phyloP scores from a whole-genome alignment of 306 rosid genomes.

The Trifolium subterraneum region DNA sequence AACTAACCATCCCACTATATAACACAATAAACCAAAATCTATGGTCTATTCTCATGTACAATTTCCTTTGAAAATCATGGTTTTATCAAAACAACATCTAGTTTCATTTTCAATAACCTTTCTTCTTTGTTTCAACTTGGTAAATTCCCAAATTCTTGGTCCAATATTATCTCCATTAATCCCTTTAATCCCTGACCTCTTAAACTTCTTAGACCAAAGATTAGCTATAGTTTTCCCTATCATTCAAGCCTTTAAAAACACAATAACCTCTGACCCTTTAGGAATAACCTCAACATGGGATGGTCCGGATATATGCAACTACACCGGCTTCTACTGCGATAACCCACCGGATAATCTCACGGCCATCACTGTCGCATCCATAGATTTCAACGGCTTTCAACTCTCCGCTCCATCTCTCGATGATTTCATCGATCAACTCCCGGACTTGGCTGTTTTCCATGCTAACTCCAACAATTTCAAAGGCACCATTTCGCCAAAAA shows the following conservation, averaged over 20 bases:
- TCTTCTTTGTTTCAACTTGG: conserved; percentile 32
- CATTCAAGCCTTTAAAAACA: conserved; percentile 76
- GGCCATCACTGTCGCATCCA: conserved; percentile 68
- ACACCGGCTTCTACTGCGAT: conserved; percentile 83
- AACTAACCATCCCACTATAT: conserved; percentile 18
- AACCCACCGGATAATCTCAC: conserved; percentile 69
- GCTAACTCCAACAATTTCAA: conserved; percentile 79
- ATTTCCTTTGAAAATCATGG: conserved; percentile 37
- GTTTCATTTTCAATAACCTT: conserved; percentile 33
- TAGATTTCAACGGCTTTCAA: conserved; percentile 79
- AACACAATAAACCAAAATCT: conserved; percentile 25
- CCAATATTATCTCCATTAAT: conserved; percentile 34
- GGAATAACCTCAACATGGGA: conserved; percentile 74
- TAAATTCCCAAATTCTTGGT: conserved; percentile 38
- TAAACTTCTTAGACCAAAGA: conserved; percentile 64
- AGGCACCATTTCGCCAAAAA: conserved; percentile 64
- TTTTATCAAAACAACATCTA: conserved; percentile 9
- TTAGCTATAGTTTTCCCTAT: conserved; percentile 64
- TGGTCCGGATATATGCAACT: conserved; percentile 74
- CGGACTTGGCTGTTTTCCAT: conserved; percentile 79
- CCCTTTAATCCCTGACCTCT: conserved; percentile 42
- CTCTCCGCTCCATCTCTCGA: conserved; percentile 65
- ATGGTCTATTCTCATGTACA: background rate
- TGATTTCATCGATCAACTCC: conserved; percentile 81
- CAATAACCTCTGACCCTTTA: conserved; percentile 74